Percentiles rank a stretch among this genome's conserved stretches.
These are phyloP conservation scores for Gossypium arboreum DNA, from an alignment of 345 rosid species.

Conservation along the genomic window DNA sequence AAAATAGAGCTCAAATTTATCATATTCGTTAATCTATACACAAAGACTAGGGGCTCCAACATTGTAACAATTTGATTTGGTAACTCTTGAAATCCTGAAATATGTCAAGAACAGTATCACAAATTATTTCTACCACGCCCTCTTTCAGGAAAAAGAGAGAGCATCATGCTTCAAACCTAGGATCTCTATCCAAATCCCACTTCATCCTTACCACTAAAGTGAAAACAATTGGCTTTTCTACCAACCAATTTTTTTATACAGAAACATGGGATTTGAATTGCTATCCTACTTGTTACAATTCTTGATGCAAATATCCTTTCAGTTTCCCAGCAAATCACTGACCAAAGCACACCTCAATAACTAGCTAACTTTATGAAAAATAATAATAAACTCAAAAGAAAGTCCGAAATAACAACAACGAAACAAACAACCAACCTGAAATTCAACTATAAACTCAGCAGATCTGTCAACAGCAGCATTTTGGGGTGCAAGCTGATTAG, in stretches of 20 bases:
- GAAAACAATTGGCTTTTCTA: background rate
- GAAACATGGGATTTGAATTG: background rate
- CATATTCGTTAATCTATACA: background rate
- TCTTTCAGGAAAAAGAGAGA: background rate
- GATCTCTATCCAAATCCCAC: background rate
- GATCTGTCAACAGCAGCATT: conserved; percentile 42
- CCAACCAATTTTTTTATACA: background rate
- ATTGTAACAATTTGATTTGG: background rate
- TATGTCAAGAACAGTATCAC: background rate
- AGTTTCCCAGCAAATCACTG: background rate
- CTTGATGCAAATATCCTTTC: background rate
- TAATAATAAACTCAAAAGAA: background rate
- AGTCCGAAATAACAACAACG: background rate
- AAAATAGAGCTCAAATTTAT: background rate
- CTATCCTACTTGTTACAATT: background rate
- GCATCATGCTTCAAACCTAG: background rate
- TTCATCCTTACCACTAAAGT: conserved; percentile 1
- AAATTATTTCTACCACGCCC: background rate
- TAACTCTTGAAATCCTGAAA: background rate
- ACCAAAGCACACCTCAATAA: background rate
- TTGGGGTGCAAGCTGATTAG: conserved; percentile 34
- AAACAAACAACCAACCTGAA: conserved; percentile 48
- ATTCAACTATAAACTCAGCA: conserved; percentile 61
- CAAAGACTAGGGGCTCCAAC: background rate
- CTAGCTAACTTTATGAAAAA: background rate